Evolutionary conservation across 208 protist genomes (phyloP).

Genomic region (Novymonas esmeraldas): DNA sequence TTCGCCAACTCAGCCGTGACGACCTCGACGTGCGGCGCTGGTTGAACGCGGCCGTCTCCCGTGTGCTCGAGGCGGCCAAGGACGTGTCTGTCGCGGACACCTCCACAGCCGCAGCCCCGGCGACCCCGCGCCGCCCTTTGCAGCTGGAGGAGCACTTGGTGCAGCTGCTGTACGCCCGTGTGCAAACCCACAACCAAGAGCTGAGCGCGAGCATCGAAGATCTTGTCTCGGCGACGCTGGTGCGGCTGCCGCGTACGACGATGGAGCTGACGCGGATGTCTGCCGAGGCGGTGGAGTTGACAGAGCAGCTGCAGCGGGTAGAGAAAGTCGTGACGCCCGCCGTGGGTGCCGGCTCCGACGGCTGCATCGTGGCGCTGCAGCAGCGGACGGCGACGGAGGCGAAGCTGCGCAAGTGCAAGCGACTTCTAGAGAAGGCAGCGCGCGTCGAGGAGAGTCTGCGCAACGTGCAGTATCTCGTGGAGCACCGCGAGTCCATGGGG

Average conservation of each 20-base stretch:
- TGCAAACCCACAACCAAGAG: slow-evolving; percentile 64
- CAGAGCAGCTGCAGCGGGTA: slow-evolving; percentile 48
- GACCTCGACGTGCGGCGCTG: slow-evolving; percentile 57
- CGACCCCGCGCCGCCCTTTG: slow-evolving; percentile 5
- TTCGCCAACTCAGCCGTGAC: slow-evolving; percentile 33
- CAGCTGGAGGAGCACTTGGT: slow-evolving; percentile 45
- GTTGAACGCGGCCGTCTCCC: slow-evolving; percentile 52
- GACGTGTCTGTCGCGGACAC: neutral
- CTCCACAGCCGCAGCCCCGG: neutral
- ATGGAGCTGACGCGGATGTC: slow-evolving; percentile 76
- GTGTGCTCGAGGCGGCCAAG: slow-evolving; percentile 23
- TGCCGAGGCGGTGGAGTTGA: slow-evolving; percentile 53
- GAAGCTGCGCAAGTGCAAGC: slow-evolving; percentile 55
- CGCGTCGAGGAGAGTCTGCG: slow-evolving; percentile 50
- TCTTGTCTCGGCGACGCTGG: slow-evolving; percentile 60
- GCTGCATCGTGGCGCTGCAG: slow-evolving; percentile 40
- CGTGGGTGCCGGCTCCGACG: slow-evolving; percentile 7
- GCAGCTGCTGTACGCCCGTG: slow-evolving; percentile 39
- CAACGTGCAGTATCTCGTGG: slow-evolving; percentile 48
- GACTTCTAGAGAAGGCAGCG: slow-evolving; percentile 48
- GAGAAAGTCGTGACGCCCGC: slow-evolving; percentile 40
- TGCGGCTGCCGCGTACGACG: slow-evolving; percentile 69
- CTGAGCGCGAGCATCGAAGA: slow-evolving; percentile 58
- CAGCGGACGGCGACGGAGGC: slow-evolving; percentile 39
- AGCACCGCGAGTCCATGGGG: slow-evolving; percentile 30